These are phyloP conservation scores for Dissophora globulifera DNA, from an alignment of 192 early-diverging fungal genomes.

Conservation along the genomic window DNA sequence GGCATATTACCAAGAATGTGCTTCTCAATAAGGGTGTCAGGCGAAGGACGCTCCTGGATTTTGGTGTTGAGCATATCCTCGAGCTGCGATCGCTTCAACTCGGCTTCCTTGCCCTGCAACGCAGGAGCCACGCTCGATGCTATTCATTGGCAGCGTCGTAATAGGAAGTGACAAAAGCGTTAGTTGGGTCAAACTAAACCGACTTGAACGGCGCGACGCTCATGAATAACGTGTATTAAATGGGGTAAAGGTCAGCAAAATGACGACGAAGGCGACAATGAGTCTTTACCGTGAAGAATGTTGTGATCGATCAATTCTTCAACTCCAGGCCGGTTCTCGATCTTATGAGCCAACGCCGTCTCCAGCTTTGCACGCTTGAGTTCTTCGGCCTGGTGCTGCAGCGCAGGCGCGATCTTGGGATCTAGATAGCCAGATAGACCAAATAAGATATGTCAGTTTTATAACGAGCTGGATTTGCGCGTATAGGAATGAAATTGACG, in stretches of 20 bases:
- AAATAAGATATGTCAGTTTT: too few relatives aligned
- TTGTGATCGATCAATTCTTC: slow-evolving; percentile 65
- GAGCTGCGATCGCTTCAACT: slow-evolving; percentile 57
- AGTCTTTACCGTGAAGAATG: slow-evolving; percentile 57
- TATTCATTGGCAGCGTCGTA: too few relatives aligned
- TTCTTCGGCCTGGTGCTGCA: slow-evolving; percentile 60
- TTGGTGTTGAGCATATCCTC: slow-evolving; percentile 60
- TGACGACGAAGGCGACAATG: not conserved
- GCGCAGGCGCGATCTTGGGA: slow-evolving; percentile 60
- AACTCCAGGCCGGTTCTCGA: slow-evolving; percentile 63
- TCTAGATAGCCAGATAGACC: slow-evolving; percentile 31
- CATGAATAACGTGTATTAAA: too few relatives aligned
- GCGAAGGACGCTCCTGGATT: slow-evolving; percentile 57
- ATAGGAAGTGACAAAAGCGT: too few relatives aligned
- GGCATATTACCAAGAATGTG: slow-evolving; percentile 68
- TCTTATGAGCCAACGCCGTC: slow-evolving; percentile 67
- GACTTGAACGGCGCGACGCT: too few relatives aligned
- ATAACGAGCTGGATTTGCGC: too few relatives aligned
- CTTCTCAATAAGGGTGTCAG: slow-evolving; percentile 60
- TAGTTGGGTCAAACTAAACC: too few relatives aligned
- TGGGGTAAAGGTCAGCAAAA: not conserved
- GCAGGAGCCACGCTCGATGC: slow-evolving; percentile 59
- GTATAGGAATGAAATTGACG: too few relatives aligned
- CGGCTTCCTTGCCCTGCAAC: slow-evolving; percentile 57
- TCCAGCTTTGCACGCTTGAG: slow-evolving; percentile 59